phyloP scores from a whole-genome alignment of 2,329 filamentous ascomycete species.

The Colletotrichum eleusines region DNA sequence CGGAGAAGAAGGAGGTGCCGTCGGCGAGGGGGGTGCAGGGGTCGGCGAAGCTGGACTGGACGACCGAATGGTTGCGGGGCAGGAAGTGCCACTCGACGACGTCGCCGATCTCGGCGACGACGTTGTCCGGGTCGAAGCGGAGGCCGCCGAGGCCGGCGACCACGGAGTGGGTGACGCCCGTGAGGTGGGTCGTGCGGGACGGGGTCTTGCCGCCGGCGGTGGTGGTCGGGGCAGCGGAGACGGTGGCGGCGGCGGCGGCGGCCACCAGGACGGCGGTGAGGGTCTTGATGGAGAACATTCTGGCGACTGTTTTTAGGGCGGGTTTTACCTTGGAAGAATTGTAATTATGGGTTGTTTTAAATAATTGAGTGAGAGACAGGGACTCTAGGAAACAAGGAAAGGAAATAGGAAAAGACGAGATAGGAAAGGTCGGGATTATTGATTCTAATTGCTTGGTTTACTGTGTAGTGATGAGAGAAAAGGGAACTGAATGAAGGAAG shows the following conservation, averaged over 20 bases:
- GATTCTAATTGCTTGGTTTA: background rate
- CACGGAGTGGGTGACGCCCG: slow-evolving; percentile 59
- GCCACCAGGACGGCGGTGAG: slow-evolving; percentile 47
- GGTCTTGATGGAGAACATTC: slow-evolving; percentile 51
- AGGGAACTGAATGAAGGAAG: background rate
- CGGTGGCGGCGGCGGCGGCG: slow-evolving; percentile 44
- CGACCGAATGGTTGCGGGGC: slow-evolving; percentile 63
- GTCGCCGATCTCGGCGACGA: slow-evolving; percentile 62
- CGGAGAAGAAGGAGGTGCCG: slow-evolving; percentile 58
- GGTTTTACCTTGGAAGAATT: background rate
- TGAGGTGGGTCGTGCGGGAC: slow-evolving; percentile 51
- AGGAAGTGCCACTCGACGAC: slow-evolving; percentile 68
- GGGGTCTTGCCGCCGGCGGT: slow-evolving; percentile 48
- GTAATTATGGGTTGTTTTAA: background rate
- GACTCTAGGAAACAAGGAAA: slow-evolving; percentile 20
- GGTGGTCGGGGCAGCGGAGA: slow-evolving; percentile 49
- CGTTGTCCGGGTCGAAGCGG: slow-evolving; percentile 62
- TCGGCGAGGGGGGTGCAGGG: slow-evolving; percentile 57
- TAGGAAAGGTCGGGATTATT: slow-evolving; percentile 21
- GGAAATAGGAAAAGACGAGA: slow-evolving; percentile 22
- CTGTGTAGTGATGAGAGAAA: slow-evolving; percentile 20
- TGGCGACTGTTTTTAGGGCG: slow-evolving; percentile 22
- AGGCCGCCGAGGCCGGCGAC: slow-evolving; percentile 61
- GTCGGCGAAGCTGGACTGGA: slow-evolving; percentile 55
- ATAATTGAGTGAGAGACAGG: background rate